Conservation (phyloP, 2,329 filamentous ascomycete species). For the Apiospora koreana region DNA sequence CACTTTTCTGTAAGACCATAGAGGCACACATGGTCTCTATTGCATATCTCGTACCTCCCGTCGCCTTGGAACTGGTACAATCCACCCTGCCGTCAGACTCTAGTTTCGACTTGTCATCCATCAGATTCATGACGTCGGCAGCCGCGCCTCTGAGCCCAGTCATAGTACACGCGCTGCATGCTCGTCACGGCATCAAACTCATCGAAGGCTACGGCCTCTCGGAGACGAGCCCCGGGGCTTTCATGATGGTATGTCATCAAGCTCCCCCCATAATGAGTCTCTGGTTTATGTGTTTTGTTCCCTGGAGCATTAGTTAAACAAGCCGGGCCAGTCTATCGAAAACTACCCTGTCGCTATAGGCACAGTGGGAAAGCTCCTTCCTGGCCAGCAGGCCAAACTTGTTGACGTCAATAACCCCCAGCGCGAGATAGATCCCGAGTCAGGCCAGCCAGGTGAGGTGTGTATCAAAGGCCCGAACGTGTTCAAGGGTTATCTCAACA, state of each 20-base stretch:
- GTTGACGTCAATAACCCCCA: not conserved
- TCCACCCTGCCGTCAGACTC: not conserved
- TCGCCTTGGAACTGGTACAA: not conserved
- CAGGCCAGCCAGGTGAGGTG: conserved; percentile 62
- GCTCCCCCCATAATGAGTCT: not conserved
- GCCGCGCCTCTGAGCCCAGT: not conserved
- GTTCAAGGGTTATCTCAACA: conserved; percentile 77
- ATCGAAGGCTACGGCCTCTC: not conserved
- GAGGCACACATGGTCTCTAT: not conserved
- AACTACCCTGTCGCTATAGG: not conserved
- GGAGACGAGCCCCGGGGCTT: not conserved
- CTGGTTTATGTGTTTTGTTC: too few relatives aligned
- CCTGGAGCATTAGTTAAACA: not conserved
- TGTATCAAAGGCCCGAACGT: conserved; percentile 73
- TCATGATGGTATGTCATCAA: not conserved
- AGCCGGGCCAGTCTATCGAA: not conserved
- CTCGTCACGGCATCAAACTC: not conserved
- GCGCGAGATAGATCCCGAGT: not conserved
- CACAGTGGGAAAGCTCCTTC: not conserved
- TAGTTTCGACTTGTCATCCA: not conserved
- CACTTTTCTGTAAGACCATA: not conserved
- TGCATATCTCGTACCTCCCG: not conserved
- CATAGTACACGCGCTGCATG: not conserved
- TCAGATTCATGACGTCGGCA: not conserved
- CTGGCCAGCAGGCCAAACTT: not conserved